Base-by-base conservation (phyloP, 129 eudicot species). In the Sambucus nigra region DNA sequence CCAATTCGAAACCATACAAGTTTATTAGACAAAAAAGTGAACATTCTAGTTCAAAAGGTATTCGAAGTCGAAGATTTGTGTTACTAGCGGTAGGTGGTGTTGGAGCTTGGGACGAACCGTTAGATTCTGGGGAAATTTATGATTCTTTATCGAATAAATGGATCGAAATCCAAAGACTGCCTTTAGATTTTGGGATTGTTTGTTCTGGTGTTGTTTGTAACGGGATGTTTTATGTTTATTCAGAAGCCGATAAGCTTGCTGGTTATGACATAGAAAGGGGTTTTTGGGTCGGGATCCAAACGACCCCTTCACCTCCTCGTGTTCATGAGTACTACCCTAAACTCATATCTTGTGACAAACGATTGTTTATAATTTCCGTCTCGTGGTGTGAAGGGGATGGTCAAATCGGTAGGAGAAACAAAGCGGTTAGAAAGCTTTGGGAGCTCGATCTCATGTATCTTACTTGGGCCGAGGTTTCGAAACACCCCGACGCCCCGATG, bases 311-410 rank as follows among this genome's bases (percentile, higher is more conserved):
- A 22, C 94, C 95, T 0, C 76, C 91, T 1, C 87, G 99, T 6
- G 87, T 91, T 5, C 94, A 82, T 25, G 95, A 86, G 56, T 91
- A 86, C 56, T 77, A 86, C 74, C 99, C 99, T 4, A 82, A 91
- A 62, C 77, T 91, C 16, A 69, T 86, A 15, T 74, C 81, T 1
- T 82, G 82, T 27, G 68, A 65, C 25, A 64, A 65, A 3, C 80
- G 91, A 26, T 47, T 91, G 16, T 79, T 82, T 60, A 82, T 89
- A 95, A 79, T 89, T 28, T 76, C 87, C 13, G 99, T 91, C 28
- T 91, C 95, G 1, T 91, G 99, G 99, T 91, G 99, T 63, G 99
- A 91, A 61, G 99, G 99, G 12, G 99, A 91, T 13, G 99, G 99
- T 14, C 84, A 91, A 58, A 91, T 91, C 41, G 99, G 99, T 9